Percentiles rank a stretch among this genome's conserved stretches.
Evolutionary conservation across 352 stramenopile species (phyloP).

Genomic region (Bremia lactucae): DNA sequence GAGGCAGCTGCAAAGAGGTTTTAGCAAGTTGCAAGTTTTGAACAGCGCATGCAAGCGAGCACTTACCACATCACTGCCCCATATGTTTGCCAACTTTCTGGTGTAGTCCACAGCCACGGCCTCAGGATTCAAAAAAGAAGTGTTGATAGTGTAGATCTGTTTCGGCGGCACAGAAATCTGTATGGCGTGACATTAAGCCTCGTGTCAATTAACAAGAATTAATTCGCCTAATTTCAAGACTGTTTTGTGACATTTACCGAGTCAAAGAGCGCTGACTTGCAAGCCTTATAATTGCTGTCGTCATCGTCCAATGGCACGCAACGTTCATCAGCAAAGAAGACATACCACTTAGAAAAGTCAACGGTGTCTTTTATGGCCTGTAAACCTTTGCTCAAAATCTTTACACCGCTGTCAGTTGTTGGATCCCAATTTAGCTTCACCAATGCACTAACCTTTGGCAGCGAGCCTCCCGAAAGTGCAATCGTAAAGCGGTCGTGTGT

Average conservation of each 20-base stretch:
- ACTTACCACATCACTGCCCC: constrained; percentile 50
- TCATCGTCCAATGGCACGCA: constrained; percentile 87
- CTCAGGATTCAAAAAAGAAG: constrained; percentile 47
- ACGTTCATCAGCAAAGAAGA: constrained; percentile 97
- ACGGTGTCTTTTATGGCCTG: constrained; percentile 61
- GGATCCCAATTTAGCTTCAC: neutral
- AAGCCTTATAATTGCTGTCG: constrained; percentile 94
- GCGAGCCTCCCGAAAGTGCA: constrained; percentile 79
- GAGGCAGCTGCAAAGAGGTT: constrained; percentile 41
- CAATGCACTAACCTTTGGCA: constrained; percentile 38
- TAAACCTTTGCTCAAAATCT: constrained; percentile 81
- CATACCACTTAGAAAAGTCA: constrained; percentile 93
- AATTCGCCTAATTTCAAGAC: neutral
- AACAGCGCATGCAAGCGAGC: neutral
- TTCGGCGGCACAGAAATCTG: constrained; percentile 15
- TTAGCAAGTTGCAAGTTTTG: neutral
- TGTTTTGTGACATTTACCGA: constrained; percentile 26
- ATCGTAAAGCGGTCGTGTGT: constrained; percentile 61
- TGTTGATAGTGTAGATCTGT: constrained; percentile 91
- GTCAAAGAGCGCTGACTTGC: constrained; percentile 85
- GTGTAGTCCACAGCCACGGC: constrained; percentile 65
- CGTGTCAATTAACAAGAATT: neutral
- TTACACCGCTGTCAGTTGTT: constrained; percentile 9
- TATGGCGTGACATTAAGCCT: neutral
- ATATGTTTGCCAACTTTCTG: constrained; percentile 51